A percentile compares a stretch with the other conserved stretches of the same genome.
phyloP scores from a whole-genome alignment of 192 early-diverging fungal species.

The Coemansia aciculifera region DNA sequence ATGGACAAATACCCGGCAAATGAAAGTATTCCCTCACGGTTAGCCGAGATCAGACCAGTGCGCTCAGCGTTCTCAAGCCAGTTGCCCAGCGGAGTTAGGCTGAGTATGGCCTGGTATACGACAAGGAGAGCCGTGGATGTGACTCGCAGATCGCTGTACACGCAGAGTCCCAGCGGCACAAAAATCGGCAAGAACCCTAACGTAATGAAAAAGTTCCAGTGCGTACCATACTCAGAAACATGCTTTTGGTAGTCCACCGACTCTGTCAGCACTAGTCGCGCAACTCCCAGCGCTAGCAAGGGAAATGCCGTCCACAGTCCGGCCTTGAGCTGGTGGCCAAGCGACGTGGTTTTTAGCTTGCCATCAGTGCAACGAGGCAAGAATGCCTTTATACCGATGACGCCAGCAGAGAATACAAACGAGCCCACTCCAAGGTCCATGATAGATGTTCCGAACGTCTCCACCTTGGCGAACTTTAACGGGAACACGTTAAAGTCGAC shows the following conservation, averaged over 20 bases:
- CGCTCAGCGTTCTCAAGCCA: slow-evolving; percentile 80
- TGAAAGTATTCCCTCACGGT: slow-evolving; percentile 88
- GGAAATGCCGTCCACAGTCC: slow-evolving; percentile 60
- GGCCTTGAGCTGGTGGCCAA: slow-evolving; percentile 52
- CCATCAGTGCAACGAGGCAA: slow-evolving; percentile 38
- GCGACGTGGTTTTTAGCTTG: slow-evolving; percentile 22
- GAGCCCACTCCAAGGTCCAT: slow-evolving; percentile 96
- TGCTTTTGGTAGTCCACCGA: slow-evolving; percentile 93
- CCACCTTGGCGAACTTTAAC: slow-evolving; percentile 85
- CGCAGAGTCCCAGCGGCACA: slow-evolving; percentile 61
- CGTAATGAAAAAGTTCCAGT: slow-evolving; percentile 99
- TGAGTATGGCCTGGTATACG: slow-evolving; percentile 64
- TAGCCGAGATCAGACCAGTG: slow-evolving; percentile 70
- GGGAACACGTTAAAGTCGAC: slow-evolving; percentile 95
- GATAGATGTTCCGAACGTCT: slow-evolving; percentile 86
- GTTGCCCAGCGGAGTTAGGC: slow-evolving; percentile 59
- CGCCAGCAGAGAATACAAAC: slow-evolving; percentile 89
- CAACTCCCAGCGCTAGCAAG: slow-evolving; percentile 73
- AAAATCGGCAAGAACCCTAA: slow-evolving; percentile 82
- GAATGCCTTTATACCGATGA: slow-evolving; percentile 71
- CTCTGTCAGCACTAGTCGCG: slow-evolving; percentile 69
- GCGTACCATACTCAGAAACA: slow-evolving; percentile 91
- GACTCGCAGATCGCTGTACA: slow-evolving; percentile 60
- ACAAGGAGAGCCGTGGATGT: slow-evolving; percentile 57
- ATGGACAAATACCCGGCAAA: slow-evolving; percentile 84